Conservation (phyloP, 495 filamentous ascomycete species). For the Aspergillus sclerotiicarbonarius region DNA sequence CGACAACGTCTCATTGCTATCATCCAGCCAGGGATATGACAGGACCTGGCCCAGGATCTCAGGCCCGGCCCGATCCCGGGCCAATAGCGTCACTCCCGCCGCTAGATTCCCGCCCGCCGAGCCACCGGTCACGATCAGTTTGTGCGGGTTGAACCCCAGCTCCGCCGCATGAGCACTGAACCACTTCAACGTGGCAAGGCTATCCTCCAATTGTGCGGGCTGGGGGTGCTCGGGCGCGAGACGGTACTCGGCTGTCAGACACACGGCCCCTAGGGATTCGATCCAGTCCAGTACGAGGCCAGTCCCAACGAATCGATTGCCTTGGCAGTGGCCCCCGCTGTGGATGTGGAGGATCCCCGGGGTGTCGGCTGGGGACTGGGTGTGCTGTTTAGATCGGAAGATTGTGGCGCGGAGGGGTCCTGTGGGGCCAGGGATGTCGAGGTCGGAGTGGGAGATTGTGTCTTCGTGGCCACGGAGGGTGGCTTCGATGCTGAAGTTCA, state of each 20-base stretch:
- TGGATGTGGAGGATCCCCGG: constrained; percentile 13
- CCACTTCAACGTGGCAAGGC: constrained; percentile 40
- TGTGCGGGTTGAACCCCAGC: constrained; percentile 49
- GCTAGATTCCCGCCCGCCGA: constrained; percentile 57
- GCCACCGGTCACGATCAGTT: constrained; percentile 54
- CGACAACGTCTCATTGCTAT: constrained; percentile 10
- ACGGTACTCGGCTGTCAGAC: constrained; percentile 23
- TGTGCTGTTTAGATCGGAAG: background rate
- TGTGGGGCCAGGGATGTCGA: constrained; percentile 12
- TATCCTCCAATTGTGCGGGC: constrained; percentile 27
- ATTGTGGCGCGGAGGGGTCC: constrained; percentile 8
- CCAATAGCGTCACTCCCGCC: constrained; percentile 36
- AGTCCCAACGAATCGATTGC: constrained; percentile 13
- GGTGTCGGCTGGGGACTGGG: background rate
- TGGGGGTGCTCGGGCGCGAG: constrained; percentile 32
- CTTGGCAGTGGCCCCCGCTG: constrained; percentile 12
- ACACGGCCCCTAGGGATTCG: constrained; percentile 3
- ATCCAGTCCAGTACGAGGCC: constrained; percentile 1
- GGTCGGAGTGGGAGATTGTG: background rate
- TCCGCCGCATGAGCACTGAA: constrained; percentile 28
- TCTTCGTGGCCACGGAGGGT: constrained; percentile 2
- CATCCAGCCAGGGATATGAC: constrained; percentile 48
- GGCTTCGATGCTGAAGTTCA: constrained; percentile 4
- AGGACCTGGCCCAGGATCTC: constrained; percentile 39
- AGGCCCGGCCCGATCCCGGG: constrained; percentile 37